Base-by-base conservation (phyloP, 192 early-diverging fungal species). In the Allomyces macrogynus region DNA sequence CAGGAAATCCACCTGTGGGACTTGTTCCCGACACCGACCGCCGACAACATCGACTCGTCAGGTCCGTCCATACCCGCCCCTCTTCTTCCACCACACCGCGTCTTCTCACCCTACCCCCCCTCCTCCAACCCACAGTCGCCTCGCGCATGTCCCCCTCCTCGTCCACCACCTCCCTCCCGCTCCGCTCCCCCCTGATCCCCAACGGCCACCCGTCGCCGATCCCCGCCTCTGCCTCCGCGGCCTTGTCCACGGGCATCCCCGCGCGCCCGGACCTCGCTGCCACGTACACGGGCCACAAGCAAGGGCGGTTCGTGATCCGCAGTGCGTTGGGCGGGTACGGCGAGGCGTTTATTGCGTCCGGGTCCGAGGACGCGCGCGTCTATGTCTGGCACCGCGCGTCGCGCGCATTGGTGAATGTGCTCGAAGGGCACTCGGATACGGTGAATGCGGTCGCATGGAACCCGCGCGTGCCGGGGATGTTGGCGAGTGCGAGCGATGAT, bases 1-100 rank as follows among this genome's bases (percentile, higher is more conserved):
- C 24, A 68, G 44, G 67, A 68, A 40, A 68, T 68, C 20, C 67
- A 68, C 61, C 22, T 68, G 24, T 68, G 67, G 67, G 66, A 68
- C 40, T 60, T 68, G 22, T 60, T 27, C 7, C 65, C 66, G 22
- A 67, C 25, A 22, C 67, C 66, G 61, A 40, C 64, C 32, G 32
- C 32, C 32, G 32, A 40, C 0, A 40, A 40, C 7, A 8, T 40
- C 32, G 32, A 40, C 32, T 40, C 32, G 32, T 7, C 32, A 8
- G 32, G 32, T 40, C 0, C 32, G 32, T 8, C 32, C 7, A 2
- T 8, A 2, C 7, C 4, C 32, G 0, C 32, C 32, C 32, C 26
- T 27, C 26, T 27, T 27, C 26, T 4, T 40, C 32, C 32, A 40
- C 32, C 7, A 8, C 32, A 40, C 32, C 32, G 32, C 32, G 32